These are phyloP conservation scores for Chrysanthemum makinoi DNA, from an alignment of 129 eudicot species.

Conservation along the genomic window DNA sequence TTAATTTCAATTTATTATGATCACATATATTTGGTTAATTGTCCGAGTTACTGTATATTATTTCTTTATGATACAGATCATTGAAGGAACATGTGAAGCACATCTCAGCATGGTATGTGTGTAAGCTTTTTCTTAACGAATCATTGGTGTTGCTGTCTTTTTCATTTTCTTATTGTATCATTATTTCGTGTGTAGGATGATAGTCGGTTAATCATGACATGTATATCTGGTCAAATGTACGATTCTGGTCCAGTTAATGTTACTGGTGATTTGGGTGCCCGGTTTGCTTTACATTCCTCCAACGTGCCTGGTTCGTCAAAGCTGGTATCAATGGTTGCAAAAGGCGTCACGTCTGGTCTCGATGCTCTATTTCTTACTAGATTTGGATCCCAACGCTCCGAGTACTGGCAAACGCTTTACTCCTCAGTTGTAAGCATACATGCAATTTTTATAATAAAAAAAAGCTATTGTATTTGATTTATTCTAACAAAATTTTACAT, in stretches of 20 bases:
- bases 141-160: not conserved
- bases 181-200: slow-evolving; percentile 58
- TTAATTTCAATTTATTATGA: not conserved
- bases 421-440: slow-evolving; percentile 71
- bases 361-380: slow-evolving; percentile 87
- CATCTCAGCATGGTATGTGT: slow-evolving; percentile 61
- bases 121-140: not conserved
- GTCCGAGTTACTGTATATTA: not conserved
- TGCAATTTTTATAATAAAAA: not conserved
- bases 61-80: slow-evolving; percentile 51
- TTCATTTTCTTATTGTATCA: slow-evolving; percentile 11
- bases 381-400: slow-evolving; percentile 72
- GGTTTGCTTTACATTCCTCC: slow-evolving; percentile 59
- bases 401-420: slow-evolving; percentile 78
- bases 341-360: slow-evolving; percentile 66
- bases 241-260: slow-evolving; percentile 87
- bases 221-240: slow-evolving; percentile 86
- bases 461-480: not conserved
- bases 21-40: not conserved
- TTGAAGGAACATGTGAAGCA: slow-evolving; percentile 79
- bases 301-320: slow-evolving; percentile 70
- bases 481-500: not conserved
- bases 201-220: slow-evolving; percentile 64
- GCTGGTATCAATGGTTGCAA: slow-evolving; percentile 59
- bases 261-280: slow-evolving; percentile 77